Evolutionary conservation across 2,329 filamentous ascomycete species (phyloP), one percentile per base, ranked within the genome.

Genomic region (Neonectria hederae): DNA sequence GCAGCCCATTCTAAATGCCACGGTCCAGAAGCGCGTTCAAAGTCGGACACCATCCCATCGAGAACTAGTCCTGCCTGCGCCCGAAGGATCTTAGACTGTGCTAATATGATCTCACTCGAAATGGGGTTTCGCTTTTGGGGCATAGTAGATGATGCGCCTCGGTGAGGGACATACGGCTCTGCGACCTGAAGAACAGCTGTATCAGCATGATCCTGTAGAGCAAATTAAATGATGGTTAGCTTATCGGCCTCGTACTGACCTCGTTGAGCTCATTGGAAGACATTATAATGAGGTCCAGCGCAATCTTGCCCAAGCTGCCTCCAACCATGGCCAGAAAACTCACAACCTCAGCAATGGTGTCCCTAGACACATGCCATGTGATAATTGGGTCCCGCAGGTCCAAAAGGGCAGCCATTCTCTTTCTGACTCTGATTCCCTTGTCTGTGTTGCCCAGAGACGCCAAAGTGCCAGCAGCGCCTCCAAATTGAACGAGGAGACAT

Each of bases 1-100:
- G 85, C 84, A 6, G 83, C 81, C 86, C 85, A 88, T 70, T 87
- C 86, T 8, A 88, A 73, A 73, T 87, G 85, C 86, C 86, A 87
- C 1, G 86, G 85, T 1, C 86, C 85, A 13, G 83, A 85, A 1
- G 85, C 84, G 7, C 86, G 81, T 73, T 88, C 86, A 57, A 87
- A 87, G 67, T 87, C 86, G 2, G 81, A 81, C 0, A 88, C 83
- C 86, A 88, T 87, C 7, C 80, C 84, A 65, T 87, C 85, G 1
- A 87, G 79, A 0, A 83, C 83, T 5, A 87, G 73, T 0, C 82
- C 79, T 0, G 84, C 84, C 59, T 87, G 83, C 0, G 83, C 81
- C 13, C 84, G 79, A 3, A 87, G 77, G n/a, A 87, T 77, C 71
- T 87, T 87, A 1, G 83, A 85, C 3, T 83, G 82, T 1, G 86